phyloP scores from a whole-genome alignment of 148 eudicot species.

The Selenicereus undatus region DNA sequence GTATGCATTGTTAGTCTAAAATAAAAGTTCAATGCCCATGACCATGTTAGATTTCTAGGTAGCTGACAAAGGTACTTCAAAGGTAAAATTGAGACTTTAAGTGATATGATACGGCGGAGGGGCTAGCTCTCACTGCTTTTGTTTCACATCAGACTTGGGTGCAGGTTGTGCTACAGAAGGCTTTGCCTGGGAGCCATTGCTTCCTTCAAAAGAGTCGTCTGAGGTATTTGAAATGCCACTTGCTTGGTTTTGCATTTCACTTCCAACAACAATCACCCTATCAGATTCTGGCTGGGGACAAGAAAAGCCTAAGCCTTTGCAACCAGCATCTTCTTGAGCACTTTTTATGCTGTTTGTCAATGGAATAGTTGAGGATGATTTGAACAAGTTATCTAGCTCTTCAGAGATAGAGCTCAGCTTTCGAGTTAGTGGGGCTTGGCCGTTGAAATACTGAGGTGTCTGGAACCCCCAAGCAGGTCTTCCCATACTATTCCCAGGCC shows the following conservation, averaged over 20 bases:
- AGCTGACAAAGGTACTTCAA: neutral
- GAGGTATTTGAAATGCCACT: conserved; percentile 27
- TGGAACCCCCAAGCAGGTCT: conserved; percentile 27
- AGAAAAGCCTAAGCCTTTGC: no score
- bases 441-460: conserved; percentile 23
- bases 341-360: conserved; percentile 7
- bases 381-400: conserved; percentile 21
- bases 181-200: conserved; percentile 32
- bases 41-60: neutral
- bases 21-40: neutral
- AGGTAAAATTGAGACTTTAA: neutral
- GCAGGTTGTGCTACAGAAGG: conserved; percentile 33
- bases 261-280: conserved; percentile 8
- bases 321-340: conserved; percentile 2
- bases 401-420: conserved; percentile 23
- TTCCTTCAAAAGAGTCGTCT: conserved; percentile 34
- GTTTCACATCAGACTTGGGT: conserved; percentile 55
- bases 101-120: neutral
- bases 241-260: conserved; percentile 28
- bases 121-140: conserved; percentile 57
- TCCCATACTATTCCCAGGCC: conserved; percentile 9
- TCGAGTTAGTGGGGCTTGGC: conserved; percentile 15
- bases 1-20: neutral
- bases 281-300: neutral
- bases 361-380: conserved; percentile 9